Evolutionary conservation across 2,329 filamentous ascomycete genomes (phyloP).

Genomic region (Tympanopsis confertula): DNA sequence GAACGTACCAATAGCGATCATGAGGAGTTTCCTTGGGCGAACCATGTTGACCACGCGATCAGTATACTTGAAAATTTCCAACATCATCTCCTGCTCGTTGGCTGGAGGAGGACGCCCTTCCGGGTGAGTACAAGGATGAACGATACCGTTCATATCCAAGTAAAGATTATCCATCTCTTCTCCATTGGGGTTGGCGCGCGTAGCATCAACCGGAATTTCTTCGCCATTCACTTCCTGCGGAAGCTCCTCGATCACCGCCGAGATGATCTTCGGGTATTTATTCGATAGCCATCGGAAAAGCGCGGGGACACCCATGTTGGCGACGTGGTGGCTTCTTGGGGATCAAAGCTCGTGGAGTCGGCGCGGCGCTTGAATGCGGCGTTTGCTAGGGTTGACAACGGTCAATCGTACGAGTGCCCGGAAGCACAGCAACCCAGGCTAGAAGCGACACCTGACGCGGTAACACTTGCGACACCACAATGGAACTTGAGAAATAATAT

Average conservation of each 20-base stretch:
- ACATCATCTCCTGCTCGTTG: slow-evolving; percentile 98
- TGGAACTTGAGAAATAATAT: too few relatives aligned
- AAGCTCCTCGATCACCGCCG: slow-evolving; percentile 75
- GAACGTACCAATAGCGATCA: slow-evolving; percentile 83
- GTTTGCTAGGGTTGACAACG: too few relatives aligned
- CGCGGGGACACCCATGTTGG: slow-evolving; percentile 79
- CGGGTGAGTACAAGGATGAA: slow-evolving; percentile 95
- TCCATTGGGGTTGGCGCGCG: slow-evolving; percentile 81
- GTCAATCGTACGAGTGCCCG: too few relatives aligned
- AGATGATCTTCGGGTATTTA: slow-evolving; percentile 97
- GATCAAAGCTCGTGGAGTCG: too few relatives aligned
- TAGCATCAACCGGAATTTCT: slow-evolving; percentile 73
- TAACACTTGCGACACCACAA: too few relatives aligned
- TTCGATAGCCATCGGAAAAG: slow-evolving; percentile 93
- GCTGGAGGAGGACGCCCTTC: slow-evolving; percentile 83
- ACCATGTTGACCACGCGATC: slow-evolving; percentile 98
- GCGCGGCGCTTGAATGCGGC: too few relatives aligned
- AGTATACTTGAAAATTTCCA: slow-evolving; percentile 97
- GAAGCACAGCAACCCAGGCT: too few relatives aligned
- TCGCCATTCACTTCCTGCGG: slow-evolving; percentile 72
- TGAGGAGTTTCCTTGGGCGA: slow-evolving; percentile 82
- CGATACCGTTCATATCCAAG: slow-evolving; percentile 98
- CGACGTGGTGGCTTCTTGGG: slow-evolving; percentile 1
- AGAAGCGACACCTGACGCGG: too few relatives aligned
- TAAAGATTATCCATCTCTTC: slow-evolving; percentile 98